Evolutionary conservation across 495 filamentous ascomycete genomes (phyloP).

Genomic region (Trichoderma erinaceum): DNA sequence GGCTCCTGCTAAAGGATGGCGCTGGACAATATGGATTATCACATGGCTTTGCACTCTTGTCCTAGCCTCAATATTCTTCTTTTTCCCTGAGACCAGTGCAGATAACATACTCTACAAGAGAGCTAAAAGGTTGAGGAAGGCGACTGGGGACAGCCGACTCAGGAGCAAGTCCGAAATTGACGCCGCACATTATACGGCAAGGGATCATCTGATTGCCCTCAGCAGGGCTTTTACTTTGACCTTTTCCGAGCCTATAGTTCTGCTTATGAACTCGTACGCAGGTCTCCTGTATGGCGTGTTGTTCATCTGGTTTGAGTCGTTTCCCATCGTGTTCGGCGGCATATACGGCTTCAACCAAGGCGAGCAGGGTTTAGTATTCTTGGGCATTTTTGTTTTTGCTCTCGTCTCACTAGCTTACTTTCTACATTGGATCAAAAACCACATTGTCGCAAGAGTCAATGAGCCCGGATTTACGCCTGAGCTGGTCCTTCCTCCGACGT

Average conservation of each 20-base stretch:
- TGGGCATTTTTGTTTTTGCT: constrained; percentile 25
- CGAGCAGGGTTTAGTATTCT: constrained; percentile 33
- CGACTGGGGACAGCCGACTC: constrained; percentile 28
- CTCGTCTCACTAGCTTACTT: constrained; percentile 26
- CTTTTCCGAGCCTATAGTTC: constrained; percentile 29
- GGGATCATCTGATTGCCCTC: constrained; percentile 9
- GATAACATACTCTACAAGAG: constrained; percentile 31
- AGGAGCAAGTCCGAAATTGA: constrained; percentile 29
- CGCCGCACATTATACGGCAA: constrained; percentile 21
- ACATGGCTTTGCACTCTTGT: constrained; percentile 23
- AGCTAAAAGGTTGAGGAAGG: constrained; percentile 27
- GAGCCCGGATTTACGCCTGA: constrained; percentile 23
- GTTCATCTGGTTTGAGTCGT: constrained; percentile 79
- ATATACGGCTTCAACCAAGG: constrained; percentile 54
- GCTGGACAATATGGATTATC: constrained; percentile 28
- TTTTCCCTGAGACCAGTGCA: constrained; percentile 31
- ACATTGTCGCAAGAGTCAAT: constrained; percentile 16
- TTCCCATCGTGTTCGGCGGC: constrained; percentile 62
- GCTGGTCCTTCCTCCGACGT: constrained; percentile 27
- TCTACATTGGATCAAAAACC: constrained; percentile 23
- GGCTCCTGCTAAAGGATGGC: constrained; percentile 27
- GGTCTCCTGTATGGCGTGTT: constrained; percentile 69
- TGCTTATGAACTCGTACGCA: constrained; percentile 44
- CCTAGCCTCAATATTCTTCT: constrained; percentile 25
- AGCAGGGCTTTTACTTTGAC: constrained; percentile 32